Percentiles rank a stretch among this genome's conserved stretches.
Conservation (phyloP, 192 early-diverging fungal species). For the Umbelopsis isabellina region DNA sequence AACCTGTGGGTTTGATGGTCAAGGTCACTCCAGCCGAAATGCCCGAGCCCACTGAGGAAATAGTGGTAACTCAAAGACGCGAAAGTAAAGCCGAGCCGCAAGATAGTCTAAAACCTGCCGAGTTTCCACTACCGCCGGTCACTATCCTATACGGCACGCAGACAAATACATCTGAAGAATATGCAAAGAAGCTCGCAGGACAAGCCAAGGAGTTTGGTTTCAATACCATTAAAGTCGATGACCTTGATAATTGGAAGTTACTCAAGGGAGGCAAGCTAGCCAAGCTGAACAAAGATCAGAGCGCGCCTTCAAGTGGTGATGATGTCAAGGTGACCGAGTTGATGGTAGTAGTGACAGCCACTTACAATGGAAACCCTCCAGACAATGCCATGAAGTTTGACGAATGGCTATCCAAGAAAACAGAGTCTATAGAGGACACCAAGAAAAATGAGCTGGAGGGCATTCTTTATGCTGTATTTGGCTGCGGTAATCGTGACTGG, state of each 20-base stretch:
- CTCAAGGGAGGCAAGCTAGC: slow-evolving; percentile 27
- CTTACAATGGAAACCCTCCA: slow-evolving; percentile 50
- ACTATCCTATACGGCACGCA: slow-evolving; percentile 58
- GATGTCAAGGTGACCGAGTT: slow-evolving; percentile 25
- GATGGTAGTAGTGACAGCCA: slow-evolving; percentile 36
- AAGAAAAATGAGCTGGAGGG: slow-evolving; percentile 36
- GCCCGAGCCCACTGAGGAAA: slow-evolving; percentile 8
- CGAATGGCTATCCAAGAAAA: slow-evolving; percentile 29
- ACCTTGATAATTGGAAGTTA: slow-evolving; percentile 47
- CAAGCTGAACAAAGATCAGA: not conserved
- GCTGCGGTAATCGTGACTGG: slow-evolving; percentile 62
- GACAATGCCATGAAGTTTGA: slow-evolving; percentile 49
- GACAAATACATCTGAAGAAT: slow-evolving; percentile 57
- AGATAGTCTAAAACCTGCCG: not conserved
- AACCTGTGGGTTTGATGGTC: slow-evolving; percentile 43
- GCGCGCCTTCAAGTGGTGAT: not conserved
- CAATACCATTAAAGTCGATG: slow-evolving; percentile 23
- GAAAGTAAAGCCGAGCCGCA: slow-evolving; percentile 4
- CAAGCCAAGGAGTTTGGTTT: slow-evolving; percentile 47
- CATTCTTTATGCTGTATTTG: slow-evolving; percentile 57
- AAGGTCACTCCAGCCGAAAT: slow-evolving; percentile 27
- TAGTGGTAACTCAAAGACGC: not conserved
- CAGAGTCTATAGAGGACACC: slow-evolving; percentile 22
- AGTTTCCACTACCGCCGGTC: slow-evolving; percentile 38
- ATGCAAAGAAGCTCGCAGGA: slow-evolving; percentile 45